These are phyloP conservation scores for Trypanosoma lewisi DNA, from an alignment of 208 protist genomes.

Conservation along the genomic window DNA sequence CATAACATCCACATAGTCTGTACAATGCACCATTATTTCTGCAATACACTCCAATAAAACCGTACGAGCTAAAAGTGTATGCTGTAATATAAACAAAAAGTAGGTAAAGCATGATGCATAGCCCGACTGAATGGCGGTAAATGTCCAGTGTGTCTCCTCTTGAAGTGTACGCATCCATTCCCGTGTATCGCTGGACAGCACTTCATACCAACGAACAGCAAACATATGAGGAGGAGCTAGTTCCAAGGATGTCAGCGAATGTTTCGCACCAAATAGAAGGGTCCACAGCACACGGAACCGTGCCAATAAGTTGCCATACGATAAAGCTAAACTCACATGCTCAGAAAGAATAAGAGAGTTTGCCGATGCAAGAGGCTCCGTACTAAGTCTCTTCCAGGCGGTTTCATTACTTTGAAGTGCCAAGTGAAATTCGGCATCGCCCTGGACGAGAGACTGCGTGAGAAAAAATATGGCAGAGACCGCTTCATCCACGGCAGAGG, in stretches of 20 bases:
- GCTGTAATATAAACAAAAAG: constrained; percentile 63
- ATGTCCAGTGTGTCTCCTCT: constrained; percentile 32
- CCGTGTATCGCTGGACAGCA: constrained; percentile 33
- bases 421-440: constrained; percentile 12
- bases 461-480: constrained; percentile 19
- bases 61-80: constrained; percentile 38
- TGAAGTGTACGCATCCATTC: constrained; percentile 49
- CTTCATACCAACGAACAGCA: constrained; percentile 57
- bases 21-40: constrained; percentile 61
- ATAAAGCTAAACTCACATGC: constrained; percentile 20
- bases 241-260: constrained; percentile 13
- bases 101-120: constrained; percentile 53
- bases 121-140: constrained; percentile 36
- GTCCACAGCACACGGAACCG: constrained; percentile 60
- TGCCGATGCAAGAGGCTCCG: not conserved
- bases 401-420: constrained; percentile 10
- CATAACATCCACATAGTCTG: constrained; percentile 53
- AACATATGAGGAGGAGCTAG: constrained; percentile 58
- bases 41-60: constrained; percentile 55
- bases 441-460: not conserved
- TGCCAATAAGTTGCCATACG: constrained; percentile 46
- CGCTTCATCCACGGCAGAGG: constrained; percentile 12
- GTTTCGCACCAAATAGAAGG: constrained; percentile 56
- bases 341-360: constrained; percentile 11
- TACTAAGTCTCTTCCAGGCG: constrained; percentile 7